A percentile compares a stretch with the other conserved stretches of the same genome.
These are phyloP conservation scores for Fusarium chuoi DNA, from an alignment of 2,329 filamentous ascomycete species.

Conservation along the genomic window DNA sequence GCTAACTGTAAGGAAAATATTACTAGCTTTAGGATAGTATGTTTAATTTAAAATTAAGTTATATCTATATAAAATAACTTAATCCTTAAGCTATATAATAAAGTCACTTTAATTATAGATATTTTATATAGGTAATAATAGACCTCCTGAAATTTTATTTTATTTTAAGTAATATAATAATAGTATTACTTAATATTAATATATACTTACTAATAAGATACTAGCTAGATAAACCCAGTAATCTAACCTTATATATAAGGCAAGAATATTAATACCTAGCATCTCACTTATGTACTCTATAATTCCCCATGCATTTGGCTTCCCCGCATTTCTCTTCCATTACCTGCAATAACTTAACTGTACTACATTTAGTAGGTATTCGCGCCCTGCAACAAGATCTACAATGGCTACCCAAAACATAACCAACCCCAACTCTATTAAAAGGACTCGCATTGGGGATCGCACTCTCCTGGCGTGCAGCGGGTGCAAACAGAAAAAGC, in stretches of 20 bases:
- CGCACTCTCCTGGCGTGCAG: slow-evolving; percentile 26
- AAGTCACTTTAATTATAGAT: too few relatives aligned
- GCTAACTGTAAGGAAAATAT: too few relatives aligned
- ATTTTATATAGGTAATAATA: too few relatives aligned
- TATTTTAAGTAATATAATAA: too few relatives aligned
- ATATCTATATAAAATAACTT: too few relatives aligned
- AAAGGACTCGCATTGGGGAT: slow-evolving; percentile 22
- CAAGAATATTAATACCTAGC: not conserved
- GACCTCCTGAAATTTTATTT: too few relatives aligned
- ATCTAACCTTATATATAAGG: not conserved
- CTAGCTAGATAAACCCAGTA: too few relatives aligned
- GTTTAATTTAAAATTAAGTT: too few relatives aligned
- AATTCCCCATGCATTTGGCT: not conserved
- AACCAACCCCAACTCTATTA: not conserved
- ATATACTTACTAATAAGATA: too few relatives aligned
- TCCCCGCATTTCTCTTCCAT: not conserved
- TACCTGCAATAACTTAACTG: not conserved
- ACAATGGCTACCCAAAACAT: not conserved
- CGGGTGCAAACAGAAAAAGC: slow-evolving; percentile 33
- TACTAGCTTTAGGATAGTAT: too few relatives aligned
- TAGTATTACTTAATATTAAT: too few relatives aligned
- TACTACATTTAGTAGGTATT: not conserved
- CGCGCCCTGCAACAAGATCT: not conserved
- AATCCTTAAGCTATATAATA: too few relatives aligned
- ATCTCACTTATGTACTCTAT: not conserved